A percentile compares a stretch with the other conserved stretches of the same genome.
These are phyloP conservation scores for Begonia peltatifolia DNA, from an alignment of 306 rosid species.

Conservation along the genomic window DNA sequence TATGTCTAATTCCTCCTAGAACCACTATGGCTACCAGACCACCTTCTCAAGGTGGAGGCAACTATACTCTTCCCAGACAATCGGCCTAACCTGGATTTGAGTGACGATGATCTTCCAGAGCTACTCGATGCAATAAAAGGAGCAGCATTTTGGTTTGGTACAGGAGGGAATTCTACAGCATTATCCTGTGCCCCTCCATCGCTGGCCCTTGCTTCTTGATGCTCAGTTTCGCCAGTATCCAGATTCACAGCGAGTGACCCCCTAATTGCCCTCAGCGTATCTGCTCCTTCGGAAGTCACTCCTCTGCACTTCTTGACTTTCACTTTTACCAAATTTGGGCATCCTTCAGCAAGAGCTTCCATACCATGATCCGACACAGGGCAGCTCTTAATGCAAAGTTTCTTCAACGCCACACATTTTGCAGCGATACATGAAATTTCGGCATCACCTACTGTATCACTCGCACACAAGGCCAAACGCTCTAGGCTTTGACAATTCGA, in stretches of 20 bases:
- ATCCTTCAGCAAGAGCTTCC: conserved; percentile 74
- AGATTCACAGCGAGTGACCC: conserved; percentile 68
- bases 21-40: conserved; percentile 49
- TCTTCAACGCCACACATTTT: conserved; percentile 80
- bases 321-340: conserved; percentile 95
- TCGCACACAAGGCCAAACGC: conserved; percentile 84
- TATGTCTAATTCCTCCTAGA: conserved; percentile 36
- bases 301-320: conserved; percentile 88
- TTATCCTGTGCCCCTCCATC: conserved; percentile 72
- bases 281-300: conserved; percentile 76
- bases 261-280: conserved; percentile 54
- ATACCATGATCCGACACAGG: conserved; percentile 70
- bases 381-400: conserved; percentile 90
- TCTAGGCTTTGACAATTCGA: conserved; percentile 75
- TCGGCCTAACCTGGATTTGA: conserved; percentile 71
- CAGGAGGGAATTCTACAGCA: conserved; percentile 35
- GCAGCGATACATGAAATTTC: conserved; percentile 85
- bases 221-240: conserved; percentile 59
- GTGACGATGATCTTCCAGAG: conserved; percentile 38
- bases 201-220: conserved; percentile 69
- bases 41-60: conserved; percentile 73
- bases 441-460: conserved; percentile 80
- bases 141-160: conserved; percentile 23
- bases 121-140: conserved; percentile 32
- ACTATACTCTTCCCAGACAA: conserved; percentile 53